A percentile compares a stretch with the other conserved stretches of the same genome.
phyloP scores from a whole-genome alignment of 1,284 basidiomycete species.

The Farysia itapuensis region DNA sequence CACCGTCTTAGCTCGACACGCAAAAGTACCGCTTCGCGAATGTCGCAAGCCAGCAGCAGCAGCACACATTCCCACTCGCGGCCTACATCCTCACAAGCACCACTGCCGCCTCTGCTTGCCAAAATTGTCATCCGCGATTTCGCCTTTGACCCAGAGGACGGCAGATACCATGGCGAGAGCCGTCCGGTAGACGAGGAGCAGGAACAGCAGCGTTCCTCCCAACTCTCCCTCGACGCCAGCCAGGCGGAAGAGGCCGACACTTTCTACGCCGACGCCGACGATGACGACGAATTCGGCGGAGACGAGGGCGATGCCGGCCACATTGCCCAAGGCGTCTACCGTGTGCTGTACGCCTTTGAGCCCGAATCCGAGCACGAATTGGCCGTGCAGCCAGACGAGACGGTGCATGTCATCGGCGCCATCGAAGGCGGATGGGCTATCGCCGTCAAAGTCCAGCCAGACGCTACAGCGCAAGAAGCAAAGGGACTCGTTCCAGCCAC shows the following conservation, averaged over 20 bases:
- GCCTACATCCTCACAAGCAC: too few species aligned
- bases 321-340: slow-evolving; percentile 35
- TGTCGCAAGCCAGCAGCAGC: too few species aligned
- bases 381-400: slow-evolving; percentile 23
- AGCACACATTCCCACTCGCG: too few species aligned
- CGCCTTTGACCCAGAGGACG: slow-evolving; percentile 30
- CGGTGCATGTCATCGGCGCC: slow-evolving; percentile 34
- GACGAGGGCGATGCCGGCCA: slow-evolving; percentile 21
- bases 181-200: slow-evolving; percentile 3
- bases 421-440: slow-evolving; percentile 48
- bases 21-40: too few species aligned
- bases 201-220: background rate
- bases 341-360: slow-evolving; percentile 40
- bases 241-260: slow-evolving; percentile 12
- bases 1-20: too few species aligned
- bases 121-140: slow-evolving; percentile 38
- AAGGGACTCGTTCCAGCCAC: slow-evolving; percentile 39
- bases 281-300: slow-evolving; percentile 34
- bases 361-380: slow-evolving; percentile 46
- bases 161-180: slow-evolving; percentile 21
- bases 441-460: slow-evolving; percentile 11
- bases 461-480: slow-evolving; percentile 4
- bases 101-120: too few species aligned
- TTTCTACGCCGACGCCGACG: slow-evolving; percentile 25
- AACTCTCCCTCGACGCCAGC: slow-evolving; percentile 1